A percentile compares a stretch with the other conserved stretches of the same genome.
phyloP scores from a whole-genome alignment of 2,329 filamentous ascomycete species.

The Cytospora chrysosperma region DNA sequence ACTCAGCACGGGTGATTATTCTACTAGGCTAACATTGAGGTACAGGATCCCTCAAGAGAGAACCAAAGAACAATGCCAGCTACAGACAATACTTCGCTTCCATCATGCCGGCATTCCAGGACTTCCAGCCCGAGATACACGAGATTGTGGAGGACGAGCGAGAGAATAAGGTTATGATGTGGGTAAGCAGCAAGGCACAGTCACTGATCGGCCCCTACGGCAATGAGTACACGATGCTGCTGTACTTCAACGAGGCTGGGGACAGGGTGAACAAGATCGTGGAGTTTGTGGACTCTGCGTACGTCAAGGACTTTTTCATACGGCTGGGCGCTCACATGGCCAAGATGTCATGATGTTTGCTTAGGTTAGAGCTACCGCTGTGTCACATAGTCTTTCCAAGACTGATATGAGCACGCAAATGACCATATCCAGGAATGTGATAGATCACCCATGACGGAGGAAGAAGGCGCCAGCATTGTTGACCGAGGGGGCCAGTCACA shows the following conservation, averaged over 20 bases:
- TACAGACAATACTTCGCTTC: constrained; percentile 5
- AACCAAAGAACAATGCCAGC: not conserved
- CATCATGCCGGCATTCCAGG: constrained; percentile 4
- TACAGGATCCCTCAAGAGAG: constrained; percentile 2
- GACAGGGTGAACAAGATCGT: constrained; percentile 21
- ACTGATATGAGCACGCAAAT: too few relatives aligned
- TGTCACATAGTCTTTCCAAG: not conserved
- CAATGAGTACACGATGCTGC: constrained; percentile 28
- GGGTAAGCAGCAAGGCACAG: constrained; percentile 23
- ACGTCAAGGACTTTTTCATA: not conserved
- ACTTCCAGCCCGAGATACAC: constrained; percentile 10
- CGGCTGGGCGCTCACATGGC: not conserved
- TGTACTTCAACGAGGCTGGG: constrained; percentile 27
- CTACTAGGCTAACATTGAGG: not conserved
- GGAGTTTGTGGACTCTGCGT: constrained; percentile 10
- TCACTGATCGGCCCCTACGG: constrained; percentile 26
- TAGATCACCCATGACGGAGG: too few relatives aligned
- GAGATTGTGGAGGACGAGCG: constrained; percentile 23
- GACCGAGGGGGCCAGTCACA: too few relatives aligned
- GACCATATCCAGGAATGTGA: too few relatives aligned
- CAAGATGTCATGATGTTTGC: not conserved
- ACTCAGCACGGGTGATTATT: too few relatives aligned
- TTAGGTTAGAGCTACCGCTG: not conserved
- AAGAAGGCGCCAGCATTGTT: too few relatives aligned
- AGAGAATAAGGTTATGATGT: constrained; percentile 28